Conservation (phyloP, 208 protist genomes). For the Leishmania guyanensis region DNA sequence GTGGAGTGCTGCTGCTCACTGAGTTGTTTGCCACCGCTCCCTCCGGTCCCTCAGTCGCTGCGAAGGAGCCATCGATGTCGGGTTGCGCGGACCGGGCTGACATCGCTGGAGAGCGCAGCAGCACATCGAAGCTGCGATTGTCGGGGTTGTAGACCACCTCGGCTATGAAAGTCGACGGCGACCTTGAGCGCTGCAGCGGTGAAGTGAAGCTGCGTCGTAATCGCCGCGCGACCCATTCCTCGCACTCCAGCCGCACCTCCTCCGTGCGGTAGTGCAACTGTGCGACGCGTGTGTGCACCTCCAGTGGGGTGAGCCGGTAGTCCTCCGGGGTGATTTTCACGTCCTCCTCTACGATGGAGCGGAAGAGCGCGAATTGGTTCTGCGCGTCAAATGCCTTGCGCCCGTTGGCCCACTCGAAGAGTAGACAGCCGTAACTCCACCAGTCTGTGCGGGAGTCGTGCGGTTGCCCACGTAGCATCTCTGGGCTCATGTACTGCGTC, state of each 20-base stretch:
- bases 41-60: not conserved
- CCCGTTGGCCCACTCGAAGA: slow-evolving; percentile 96
- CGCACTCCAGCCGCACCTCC: slow-evolving; percentile 31
- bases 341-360: slow-evolving; percentile 79
- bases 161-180: slow-evolving; percentile 5
- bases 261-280: slow-evolving; percentile 69
- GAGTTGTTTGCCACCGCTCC: not conserved
- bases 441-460: slow-evolving; percentile 94
- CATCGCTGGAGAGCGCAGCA: slow-evolving; percentile 6
- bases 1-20: not conserved
- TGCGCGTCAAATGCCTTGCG: slow-evolving; percentile 71
- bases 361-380: slow-evolving; percentile 69
- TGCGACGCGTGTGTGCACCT: slow-evolving; percentile 66
- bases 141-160: slow-evolving; percentile 25
- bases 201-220: not conserved
- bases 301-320: slow-evolving; percentile 72
- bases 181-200: not conserved
- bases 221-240: slow-evolving; percentile 20
- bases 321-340: slow-evolving; percentile 55
- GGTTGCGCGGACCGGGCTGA: not conserved
- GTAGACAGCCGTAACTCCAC: slow-evolving; percentile 95
- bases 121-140: slow-evolving; percentile 31
- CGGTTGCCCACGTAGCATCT: slow-evolving; percentile 84
- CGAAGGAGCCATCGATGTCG: not conserved
- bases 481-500: slow-evolving; percentile 95